Conservation (phyloP, 495 filamentous ascomycete genomes). For the Bathelium albidoporum region DNA sequence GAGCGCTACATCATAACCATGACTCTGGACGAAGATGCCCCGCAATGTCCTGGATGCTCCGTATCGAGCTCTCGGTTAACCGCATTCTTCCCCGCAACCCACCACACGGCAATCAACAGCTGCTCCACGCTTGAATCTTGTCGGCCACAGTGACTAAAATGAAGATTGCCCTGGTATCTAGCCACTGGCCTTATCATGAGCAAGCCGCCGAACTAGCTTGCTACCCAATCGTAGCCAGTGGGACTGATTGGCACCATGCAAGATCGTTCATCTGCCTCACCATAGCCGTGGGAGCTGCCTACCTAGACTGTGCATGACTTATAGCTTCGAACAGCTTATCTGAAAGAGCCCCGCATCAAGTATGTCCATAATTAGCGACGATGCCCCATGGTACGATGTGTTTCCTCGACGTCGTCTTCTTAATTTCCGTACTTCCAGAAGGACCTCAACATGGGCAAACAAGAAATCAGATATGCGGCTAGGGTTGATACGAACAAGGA, state of each 20-base stretch:
- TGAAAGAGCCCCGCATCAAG: background rate
- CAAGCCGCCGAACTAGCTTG: background rate
- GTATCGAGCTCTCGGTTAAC: background rate
- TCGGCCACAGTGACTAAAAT: background rate
- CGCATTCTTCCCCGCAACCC: background rate
- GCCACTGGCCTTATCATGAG: background rate
- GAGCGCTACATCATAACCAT: background rate
- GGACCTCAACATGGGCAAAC: constrained; percentile 23
- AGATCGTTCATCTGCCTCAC: background rate
- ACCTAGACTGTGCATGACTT: constrained; percentile 1
- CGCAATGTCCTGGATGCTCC: background rate
- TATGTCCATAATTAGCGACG: background rate
- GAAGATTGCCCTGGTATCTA: background rate
- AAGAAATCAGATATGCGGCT: constrained; percentile 56
- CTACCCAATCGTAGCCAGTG: background rate
- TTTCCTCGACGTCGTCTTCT: background rate
- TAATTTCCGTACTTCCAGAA: background rate
- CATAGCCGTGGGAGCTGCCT: background rate
- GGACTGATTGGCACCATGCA: background rate
- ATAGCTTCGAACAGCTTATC: background rate
- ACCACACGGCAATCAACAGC: background rate
- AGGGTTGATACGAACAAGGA: constrained; percentile 71
- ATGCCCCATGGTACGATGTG: background rate
- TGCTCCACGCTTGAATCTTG: background rate
- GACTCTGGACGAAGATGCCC: background rate